Base-by-base conservation (phyloP, 306 rosid genomes). In the Sindora glabra region DNA sequence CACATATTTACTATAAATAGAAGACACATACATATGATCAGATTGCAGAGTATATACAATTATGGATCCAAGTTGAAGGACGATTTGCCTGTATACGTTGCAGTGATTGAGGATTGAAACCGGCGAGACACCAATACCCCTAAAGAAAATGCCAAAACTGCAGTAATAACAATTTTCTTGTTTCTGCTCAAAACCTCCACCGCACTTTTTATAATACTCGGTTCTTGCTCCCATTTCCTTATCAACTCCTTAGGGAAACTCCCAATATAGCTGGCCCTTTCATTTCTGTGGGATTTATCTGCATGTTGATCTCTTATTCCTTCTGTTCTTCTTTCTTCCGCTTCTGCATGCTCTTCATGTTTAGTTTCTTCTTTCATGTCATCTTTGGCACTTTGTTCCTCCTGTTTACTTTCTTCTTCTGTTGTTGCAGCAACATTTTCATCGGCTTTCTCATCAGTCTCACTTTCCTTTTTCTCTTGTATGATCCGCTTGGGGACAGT, bases 81-180 rank as follows among this genome's bases (percentile, higher is more conserved):
- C 37, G n/a, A n/a, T n/a, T 41, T 57, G 23, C 32, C 10, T 10
- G 21, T 11, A 65, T 67, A 64, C 22, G 29, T 3, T 37, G 56
- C 37, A 17, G 25, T 36, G 56, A 30, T 9, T 69, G 76, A 64
- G 18, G 48, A 74, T 65, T 71, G 39, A 36, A 74, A 67, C 58
- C 69, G 48, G 1, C 62, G 73, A 70, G 87, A 70, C 36, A 77
- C 45, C 0, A 70, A 59, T 51, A 83, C 2, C 55, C 90, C 89
- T 16, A 89, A 44, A 14, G 89, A 79, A 62, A 89, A 86, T 3
- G 91, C 91, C 44, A 86, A 1, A 9, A 73, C 44, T 19, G 89
- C 91, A 29, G 91, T 68, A 18, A 74, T 21, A 19, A 86, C 62
- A 44, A 79, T 68, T 52, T 71, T 78, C 75, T 68, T 86, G 82